Conservation (phyloP, 345 rosid genomes). For the Acer yangbiense region DNA sequence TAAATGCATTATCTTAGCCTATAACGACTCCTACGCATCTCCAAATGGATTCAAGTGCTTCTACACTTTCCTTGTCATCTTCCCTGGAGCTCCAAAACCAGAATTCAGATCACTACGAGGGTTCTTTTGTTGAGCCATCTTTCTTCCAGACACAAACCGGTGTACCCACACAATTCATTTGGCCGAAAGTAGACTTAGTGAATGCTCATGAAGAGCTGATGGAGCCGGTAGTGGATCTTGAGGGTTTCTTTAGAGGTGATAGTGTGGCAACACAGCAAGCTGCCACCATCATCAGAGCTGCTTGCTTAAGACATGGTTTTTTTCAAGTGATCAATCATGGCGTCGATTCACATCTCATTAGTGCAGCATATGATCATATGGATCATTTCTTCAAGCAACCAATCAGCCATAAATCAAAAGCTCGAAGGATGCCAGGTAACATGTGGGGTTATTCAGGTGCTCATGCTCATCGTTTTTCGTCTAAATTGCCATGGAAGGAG, state of each 20-base stretch:
- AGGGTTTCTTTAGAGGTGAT: constrained; percentile 43
- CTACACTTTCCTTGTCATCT: constrained; percentile 17
- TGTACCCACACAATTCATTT: constrained; percentile 40
- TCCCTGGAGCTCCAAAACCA: constrained; percentile 12
- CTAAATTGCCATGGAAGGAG: constrained; percentile 75
- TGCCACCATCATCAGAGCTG: constrained; percentile 34
- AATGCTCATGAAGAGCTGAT: constrained; percentile 33
- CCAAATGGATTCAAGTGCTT: not conserved
- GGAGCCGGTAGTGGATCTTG: constrained; percentile 53
- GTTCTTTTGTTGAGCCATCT: constrained; percentile 27
- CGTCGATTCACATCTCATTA: constrained; percentile 40
- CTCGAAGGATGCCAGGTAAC: constrained; percentile 27
- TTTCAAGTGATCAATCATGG: constrained; percentile 73
- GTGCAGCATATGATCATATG: constrained; percentile 29
- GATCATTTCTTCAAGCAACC: constrained; percentile 42
- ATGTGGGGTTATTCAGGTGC: constrained; percentile 49
- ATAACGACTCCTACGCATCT: not conserved
- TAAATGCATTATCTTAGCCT: constrained; percentile 1
- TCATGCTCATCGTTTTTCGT: constrained; percentile 47
- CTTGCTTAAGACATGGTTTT: constrained; percentile 61
- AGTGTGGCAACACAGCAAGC: constrained; percentile 28
- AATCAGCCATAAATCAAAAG: constrained; percentile 30
- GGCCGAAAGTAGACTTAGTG: constrained; percentile 43
- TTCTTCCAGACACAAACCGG: constrained; percentile 19
- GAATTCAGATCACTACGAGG: not conserved